These are phyloP conservation scores for Salvia rosmarinus DNA, from an alignment of 257 asterid species.

Conservation along the genomic window DNA sequence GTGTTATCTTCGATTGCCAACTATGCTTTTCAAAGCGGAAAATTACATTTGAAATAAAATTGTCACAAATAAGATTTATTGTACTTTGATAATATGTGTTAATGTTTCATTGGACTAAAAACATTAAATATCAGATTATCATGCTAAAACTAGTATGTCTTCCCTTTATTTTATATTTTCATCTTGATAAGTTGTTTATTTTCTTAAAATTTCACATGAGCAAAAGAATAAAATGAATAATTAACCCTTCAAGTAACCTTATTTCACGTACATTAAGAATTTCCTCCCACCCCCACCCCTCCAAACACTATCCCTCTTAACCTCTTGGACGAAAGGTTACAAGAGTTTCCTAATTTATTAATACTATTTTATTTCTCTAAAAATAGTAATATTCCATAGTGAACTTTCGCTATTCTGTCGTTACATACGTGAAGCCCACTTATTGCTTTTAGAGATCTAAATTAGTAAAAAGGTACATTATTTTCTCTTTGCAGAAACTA, in stretches of 20 bases:
- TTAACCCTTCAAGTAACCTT: not conserved
- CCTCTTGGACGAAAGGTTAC: not conserved
- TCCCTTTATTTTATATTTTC: too few species aligned
- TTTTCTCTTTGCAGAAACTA: slow-evolving; percentile 38
- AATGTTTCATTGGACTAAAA: too few species aligned
- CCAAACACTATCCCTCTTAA: not conserved
- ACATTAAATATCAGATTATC: too few species aligned
- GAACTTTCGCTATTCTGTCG: not conserved
- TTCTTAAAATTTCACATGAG: not conserved
- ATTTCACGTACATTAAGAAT: not conserved
- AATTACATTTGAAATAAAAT: too few species aligned
- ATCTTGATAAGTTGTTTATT: not conserved
- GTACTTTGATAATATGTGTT: too few species aligned
- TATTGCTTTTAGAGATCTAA: slow-evolving; percentile 19
- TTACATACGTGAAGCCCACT: slow-evolving; percentile 44
- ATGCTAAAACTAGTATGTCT: too few species aligned
- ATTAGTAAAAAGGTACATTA: slow-evolving; percentile 14
- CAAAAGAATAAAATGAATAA: not conserved
- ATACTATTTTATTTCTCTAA: not conserved
- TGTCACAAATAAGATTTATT: too few species aligned
- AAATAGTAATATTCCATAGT: not conserved
- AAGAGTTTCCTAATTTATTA: not conserved
- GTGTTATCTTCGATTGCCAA: too few species aligned
- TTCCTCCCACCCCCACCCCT: not conserved
- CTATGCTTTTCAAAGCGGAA: too few species aligned